phyloP scores from a whole-genome alignment of 306 rosid species.

The Vigna trinervia region DNA sequence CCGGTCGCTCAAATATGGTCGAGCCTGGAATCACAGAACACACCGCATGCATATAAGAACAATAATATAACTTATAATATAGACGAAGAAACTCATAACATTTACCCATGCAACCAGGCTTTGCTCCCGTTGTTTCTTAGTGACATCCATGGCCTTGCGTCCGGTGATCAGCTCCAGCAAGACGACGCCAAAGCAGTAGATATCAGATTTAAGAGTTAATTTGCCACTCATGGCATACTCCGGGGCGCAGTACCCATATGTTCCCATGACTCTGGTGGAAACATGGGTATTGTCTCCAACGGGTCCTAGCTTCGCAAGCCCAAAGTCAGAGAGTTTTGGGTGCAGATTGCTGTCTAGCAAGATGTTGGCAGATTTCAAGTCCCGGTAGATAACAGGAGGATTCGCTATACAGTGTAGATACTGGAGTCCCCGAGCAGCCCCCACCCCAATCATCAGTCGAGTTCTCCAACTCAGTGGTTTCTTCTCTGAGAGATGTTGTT shows the following conservation, averaged over 20 bases:
- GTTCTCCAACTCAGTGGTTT: constrained; percentile 61
- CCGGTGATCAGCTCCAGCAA: constrained; percentile 81
- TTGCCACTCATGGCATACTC: constrained; percentile 88
- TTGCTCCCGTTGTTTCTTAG: constrained; percentile 64
- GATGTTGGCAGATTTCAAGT: constrained; percentile 82
- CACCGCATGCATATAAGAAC: too few relatives aligned
- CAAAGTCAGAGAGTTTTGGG: constrained; percentile 82
- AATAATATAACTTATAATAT: too few relatives aligned
- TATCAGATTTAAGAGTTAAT: constrained; percentile 81
- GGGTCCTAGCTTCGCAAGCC: constrained; percentile 80
- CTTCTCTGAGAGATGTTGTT: constrained; percentile 66
- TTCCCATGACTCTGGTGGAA: constrained; percentile 87
- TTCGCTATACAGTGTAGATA: constrained; percentile 76
- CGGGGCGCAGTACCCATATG: constrained; percentile 81
- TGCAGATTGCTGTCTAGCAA: constrained; percentile 64
- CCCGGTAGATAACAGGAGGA: constrained; percentile 84
- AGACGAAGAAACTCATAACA: too few relatives aligned
- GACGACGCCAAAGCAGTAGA: constrained; percentile 83
- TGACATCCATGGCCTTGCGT: constrained; percentile 66
- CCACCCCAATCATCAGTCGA: constrained; percentile 70
- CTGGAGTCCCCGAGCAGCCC: constrained; percentile 71
- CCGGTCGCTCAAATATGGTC: constrained; percentile 50
- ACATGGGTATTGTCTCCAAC: constrained; percentile 84
- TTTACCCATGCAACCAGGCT: constrained; percentile 68
- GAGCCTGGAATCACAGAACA: constrained; percentile 28